Base-by-base conservation (phyloP, 345 rosid genomes). In the Limnanthes douglasii region DNA sequence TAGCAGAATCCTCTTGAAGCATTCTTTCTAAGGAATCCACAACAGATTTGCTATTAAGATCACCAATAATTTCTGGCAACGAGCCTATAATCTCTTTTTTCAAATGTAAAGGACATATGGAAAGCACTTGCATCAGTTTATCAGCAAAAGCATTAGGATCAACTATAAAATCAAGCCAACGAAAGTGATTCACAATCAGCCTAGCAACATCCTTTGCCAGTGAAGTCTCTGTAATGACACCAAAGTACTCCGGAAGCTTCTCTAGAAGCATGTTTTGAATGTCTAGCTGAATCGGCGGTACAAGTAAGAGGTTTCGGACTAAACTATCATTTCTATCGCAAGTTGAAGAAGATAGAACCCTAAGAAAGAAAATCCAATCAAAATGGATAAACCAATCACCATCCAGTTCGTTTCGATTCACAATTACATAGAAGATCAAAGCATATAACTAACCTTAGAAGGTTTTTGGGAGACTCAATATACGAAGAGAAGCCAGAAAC, bases 1-100 rank as follows among this genome's bases (percentile, higher is more conserved):
- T 51, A 23, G 67, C 51, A 6, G 80, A 73, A 62, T 83, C 95
- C 46, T 83, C 95, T 32, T 49, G 74, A 23, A 83, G 83, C 83
- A 83, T 63, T 38, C 72, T 62, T 43, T 75, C 83, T 1, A 83
- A 68, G 39, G 77, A 75, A 53, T 71, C 73, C 29, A 81, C 59
- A 38, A 81, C 71, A 36, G 43, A 36, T 19, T 39, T 62, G 40
- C 55, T 59, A 45, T 60, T 68, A 12, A 61, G 75, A 56, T 73
- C 88, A 8, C 78, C 84, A 4, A 81, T 64, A 32, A 81, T 75
- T 70, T 83, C 92, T 8, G 95, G 92, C 57, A 83, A 66, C 1
- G 95, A 83, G 31, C 95, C 95, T 30, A 78, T 70, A 7, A 83
- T 75, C 68, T 83, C 95, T 30, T 68, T 72, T 69, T 75, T 83